phyloP scores from a whole-genome alignment of 2,329 filamentous ascomycete genomes.

The Huntiella decipiens region DNA sequence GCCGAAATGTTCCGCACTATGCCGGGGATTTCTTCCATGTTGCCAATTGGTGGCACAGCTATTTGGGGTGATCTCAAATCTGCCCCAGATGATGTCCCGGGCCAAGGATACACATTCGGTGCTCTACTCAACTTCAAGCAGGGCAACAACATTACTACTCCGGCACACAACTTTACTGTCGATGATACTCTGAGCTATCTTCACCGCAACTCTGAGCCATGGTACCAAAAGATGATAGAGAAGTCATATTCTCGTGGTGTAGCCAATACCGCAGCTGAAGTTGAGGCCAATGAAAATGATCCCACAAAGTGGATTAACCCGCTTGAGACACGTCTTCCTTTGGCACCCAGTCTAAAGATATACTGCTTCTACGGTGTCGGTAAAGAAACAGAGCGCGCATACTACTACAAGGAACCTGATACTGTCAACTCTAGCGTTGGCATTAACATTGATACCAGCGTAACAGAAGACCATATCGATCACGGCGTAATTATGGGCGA shows the following conservation, averaged over 20 bases:
- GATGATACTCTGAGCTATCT: slow-evolving; percentile 60
- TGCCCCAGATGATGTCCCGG: slow-evolving; percentile 70
- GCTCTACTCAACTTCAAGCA: slow-evolving; percentile 68
- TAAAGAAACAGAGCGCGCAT: slow-evolving; percentile 80
- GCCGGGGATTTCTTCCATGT: slow-evolving; percentile 92
- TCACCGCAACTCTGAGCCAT: slow-evolving; percentile 57
- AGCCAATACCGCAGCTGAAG: slow-evolving; percentile 58
- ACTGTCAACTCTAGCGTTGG: slow-evolving; percentile 45
- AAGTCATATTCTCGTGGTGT: slow-evolving; percentile 74
- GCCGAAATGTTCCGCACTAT: slow-evolving; percentile 91
- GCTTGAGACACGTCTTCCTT: slow-evolving; percentile 67
- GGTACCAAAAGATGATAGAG: slow-evolving; percentile 61
- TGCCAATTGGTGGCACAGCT: slow-evolving; percentile 79
- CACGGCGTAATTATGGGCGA: slow-evolving; percentile 91
- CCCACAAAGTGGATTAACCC: slow-evolving; percentile 86
- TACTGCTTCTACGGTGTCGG: slow-evolving; percentile 96
- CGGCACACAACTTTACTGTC: slow-evolving; percentile 62
- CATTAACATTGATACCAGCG: slow-evolving; percentile 50
- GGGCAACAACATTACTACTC: slow-evolving; percentile 42
- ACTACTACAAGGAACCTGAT: slow-evolving; percentile 65
- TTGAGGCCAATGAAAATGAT: slow-evolving; percentile 63
- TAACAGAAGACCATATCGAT: slow-evolving; percentile 45
- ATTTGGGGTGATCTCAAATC: slow-evolving; percentile 85
- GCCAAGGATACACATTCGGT: slow-evolving; percentile 56
- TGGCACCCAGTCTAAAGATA: slow-evolving; percentile 78